A percentile compares a stretch with the other conserved stretches of the same genome.
Conservation (phyloP, 148 eudicot species). For the Rhododendron williamsianum region DNA sequence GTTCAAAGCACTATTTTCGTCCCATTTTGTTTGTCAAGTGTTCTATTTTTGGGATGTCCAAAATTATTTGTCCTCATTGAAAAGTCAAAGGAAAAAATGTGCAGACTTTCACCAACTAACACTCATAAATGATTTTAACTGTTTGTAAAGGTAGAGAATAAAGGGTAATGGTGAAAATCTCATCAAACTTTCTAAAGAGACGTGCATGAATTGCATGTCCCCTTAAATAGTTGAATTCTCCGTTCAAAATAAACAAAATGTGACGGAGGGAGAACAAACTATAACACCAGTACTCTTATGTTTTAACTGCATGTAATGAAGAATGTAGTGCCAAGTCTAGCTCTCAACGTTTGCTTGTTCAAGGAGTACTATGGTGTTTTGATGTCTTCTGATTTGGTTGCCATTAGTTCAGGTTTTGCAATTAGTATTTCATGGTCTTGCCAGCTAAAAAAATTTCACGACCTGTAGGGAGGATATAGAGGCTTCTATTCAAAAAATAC, state of each 20-base stretch:
- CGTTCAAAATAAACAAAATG: not conserved
- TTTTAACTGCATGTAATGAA: not conserved
- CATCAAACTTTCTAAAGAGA: not conserved
- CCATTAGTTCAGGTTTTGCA: not conserved
- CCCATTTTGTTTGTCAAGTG: not conserved
- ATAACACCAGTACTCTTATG: not conserved
- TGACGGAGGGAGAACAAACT: not conserved
- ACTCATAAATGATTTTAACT: not conserved
- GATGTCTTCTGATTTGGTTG: not conserved
- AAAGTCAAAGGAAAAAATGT: too few species aligned
- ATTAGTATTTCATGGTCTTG: not conserved
- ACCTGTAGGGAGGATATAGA: constrained; percentile 20
- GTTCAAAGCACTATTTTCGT: not conserved
- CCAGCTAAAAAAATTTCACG: not conserved
- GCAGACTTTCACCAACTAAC: not conserved
- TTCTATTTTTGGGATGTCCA: not conserved
- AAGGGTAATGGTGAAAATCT: not conserved
- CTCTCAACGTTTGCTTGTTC: not conserved
- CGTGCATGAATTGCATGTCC: not conserved
- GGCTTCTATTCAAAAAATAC: constrained; percentile 21
- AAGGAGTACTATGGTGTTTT: not conserved
- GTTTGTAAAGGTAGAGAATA: not conserved
- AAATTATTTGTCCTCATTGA: not conserved
- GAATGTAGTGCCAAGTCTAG: not conserved
- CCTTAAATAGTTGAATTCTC: not conserved